Evolutionary conservation across 108 stramenopile genomes (phyloP).

Genomic region (Aurantiochytrium sp.): DNA sequence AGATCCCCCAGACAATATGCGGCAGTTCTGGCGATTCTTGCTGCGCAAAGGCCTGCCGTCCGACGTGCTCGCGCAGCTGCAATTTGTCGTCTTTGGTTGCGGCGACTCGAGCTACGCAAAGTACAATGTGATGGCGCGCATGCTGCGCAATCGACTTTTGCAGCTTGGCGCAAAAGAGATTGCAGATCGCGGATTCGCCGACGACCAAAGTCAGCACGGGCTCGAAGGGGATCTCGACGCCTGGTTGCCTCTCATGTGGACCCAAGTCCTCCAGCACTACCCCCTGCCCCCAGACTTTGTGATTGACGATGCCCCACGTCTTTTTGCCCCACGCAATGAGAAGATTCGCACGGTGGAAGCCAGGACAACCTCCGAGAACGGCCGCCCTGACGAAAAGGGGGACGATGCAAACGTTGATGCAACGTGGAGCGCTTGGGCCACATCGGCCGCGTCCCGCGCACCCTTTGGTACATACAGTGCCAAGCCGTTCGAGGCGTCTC

Average conservation of each 20-base stretch:
- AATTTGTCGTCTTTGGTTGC: conserved; percentile 21
- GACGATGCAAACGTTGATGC: too few species aligned
- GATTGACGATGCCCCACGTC: neutral
- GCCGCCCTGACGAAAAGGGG: too few species aligned
- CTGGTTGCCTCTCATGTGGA: conserved; percentile 13
- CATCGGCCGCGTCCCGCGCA: neutral
- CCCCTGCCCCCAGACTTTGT: neutral
- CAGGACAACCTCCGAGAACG: neutral
- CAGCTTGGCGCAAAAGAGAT: conserved; percentile 23
- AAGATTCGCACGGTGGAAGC: neutral
- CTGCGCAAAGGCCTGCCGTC: neutral
- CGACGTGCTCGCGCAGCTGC: neutral
- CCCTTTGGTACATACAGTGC: neutral
- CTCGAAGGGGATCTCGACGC: conserved; percentile 19
- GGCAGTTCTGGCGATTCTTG: conserved; percentile 20
- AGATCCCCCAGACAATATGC: conserved; percentile 23
- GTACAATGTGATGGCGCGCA: conserved; percentile 24
- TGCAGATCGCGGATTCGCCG: neutral
- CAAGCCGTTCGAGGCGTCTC: neutral
- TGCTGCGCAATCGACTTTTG: neutral
- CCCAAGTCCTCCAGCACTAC: neutral
- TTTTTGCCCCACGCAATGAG: neutral
- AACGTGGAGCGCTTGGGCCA: neutral
- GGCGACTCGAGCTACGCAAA: conserved; percentile 21
- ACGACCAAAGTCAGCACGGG: conserved; percentile 22